These are phyloP conservation scores for Colletotrichum magnum DNA, from an alignment of 2,329 filamentous ascomycete genomes.

Conservation along the genomic window DNA sequence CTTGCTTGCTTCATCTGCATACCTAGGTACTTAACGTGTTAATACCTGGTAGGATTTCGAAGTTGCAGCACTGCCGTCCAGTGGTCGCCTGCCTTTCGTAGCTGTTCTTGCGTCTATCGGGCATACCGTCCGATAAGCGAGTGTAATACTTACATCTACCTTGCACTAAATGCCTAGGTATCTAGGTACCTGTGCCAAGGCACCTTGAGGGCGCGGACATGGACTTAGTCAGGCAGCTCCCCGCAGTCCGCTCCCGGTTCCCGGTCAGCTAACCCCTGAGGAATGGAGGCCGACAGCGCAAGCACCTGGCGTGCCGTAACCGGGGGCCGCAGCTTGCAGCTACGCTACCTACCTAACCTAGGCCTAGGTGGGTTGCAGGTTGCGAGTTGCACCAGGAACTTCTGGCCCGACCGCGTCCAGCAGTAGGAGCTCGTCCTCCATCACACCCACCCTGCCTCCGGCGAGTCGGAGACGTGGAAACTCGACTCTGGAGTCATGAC, in stretches of 20 bases:
- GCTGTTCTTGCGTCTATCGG: conserved; percentile 10
- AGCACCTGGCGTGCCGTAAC: conserved; percentile 29
- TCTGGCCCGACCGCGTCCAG: conserved; percentile 27
- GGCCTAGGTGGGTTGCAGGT: no score
- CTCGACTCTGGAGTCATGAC: conserved; percentile 33
- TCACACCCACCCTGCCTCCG: conserved; percentile 25
- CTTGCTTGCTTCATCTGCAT: no score
- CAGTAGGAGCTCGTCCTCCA: not conserved
- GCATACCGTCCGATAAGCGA: conserved; percentile 18
- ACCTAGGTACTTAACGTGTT: no score
- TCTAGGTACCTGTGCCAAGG: not conserved
- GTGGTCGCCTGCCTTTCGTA: not conserved
- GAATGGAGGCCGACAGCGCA: not conserved
- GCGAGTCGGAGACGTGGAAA: conserved; percentile 30
- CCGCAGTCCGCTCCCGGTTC: conserved; percentile 29
- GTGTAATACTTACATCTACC: not conserved
- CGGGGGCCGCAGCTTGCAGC: not conserved
- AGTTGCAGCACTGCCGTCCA: no score
- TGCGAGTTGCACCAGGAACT: conserved; percentile 10
- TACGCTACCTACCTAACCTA: no score
- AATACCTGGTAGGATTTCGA: no score
- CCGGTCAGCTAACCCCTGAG: conserved; percentile 4
- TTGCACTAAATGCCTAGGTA: not conserved
- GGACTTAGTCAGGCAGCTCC: conserved; percentile 15
- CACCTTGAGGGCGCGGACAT: not conserved